phyloP scores from a whole-genome alignment of 1,139 yeast genomes.

The Pichia sp. region DNA sequence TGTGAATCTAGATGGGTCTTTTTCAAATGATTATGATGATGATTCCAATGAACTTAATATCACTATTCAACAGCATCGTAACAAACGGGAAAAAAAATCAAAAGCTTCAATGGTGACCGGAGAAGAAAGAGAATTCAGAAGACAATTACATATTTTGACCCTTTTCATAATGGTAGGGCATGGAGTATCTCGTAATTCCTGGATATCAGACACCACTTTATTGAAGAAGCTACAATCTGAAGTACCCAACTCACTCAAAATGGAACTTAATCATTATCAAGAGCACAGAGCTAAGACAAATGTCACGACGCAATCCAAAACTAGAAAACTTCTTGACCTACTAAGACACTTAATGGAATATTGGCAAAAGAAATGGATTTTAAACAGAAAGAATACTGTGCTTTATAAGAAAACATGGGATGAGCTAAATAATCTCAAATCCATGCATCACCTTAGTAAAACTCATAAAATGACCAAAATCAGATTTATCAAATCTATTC shows the following conservation, averaged over 20 bases:
- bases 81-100: slow-evolving; percentile 19
- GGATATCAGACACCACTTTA: slow-evolving; percentile 42
- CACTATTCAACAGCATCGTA: slow-evolving; percentile 13
- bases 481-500: slow-evolving; percentile 35
- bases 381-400: slow-evolving; percentile 26
- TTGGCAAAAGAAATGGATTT: slow-evolving; percentile 55
- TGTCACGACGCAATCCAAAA: slow-evolving; percentile 36
- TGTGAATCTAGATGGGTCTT: slow-evolving; percentile 23
- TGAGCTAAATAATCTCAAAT: slow-evolving; percentile 30
- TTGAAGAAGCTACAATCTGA: slow-evolving; percentile 32
- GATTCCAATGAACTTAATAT: slow-evolving; percentile 17
- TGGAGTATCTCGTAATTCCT: slow-evolving; percentile 59
- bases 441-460: background rate
- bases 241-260: slow-evolving; percentile 39
- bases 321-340: slow-evolving; percentile 71
- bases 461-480: slow-evolving; percentile 18
- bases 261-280: slow-evolving; percentile 26
- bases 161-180: slow-evolving; percentile 53
- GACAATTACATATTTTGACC: slow-evolving; percentile 50
- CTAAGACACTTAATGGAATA: slow-evolving; percentile 51
- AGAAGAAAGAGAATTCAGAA: slow-evolving; percentile 47
- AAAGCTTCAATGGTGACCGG: slow-evolving; percentile 34
- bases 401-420: slow-evolving; percentile 51
- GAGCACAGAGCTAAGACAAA: slow-evolving; percentile 10
- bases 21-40: slow-evolving; percentile 4